Conservation (phyloP, 208 protist genomes). For the Leptomonas pyrrhocoris region DNA sequence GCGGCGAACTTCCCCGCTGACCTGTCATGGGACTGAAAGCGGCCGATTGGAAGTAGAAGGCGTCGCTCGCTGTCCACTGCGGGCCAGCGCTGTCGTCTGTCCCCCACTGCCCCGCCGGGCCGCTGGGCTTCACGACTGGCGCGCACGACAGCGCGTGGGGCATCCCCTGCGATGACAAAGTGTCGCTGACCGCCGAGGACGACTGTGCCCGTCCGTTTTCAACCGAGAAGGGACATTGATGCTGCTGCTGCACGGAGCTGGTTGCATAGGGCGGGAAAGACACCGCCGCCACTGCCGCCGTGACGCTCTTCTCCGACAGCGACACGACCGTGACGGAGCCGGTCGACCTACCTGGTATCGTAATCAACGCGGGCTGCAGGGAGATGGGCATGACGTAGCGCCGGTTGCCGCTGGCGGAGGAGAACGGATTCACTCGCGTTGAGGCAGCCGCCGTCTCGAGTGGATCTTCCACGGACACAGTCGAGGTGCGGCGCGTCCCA, state of each 20-base stretch:
- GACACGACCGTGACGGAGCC: constrained; percentile 14
- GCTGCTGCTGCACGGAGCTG: background rate
- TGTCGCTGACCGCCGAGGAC: background rate
- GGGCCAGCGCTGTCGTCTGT: background rate
- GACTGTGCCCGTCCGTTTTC: background rate
- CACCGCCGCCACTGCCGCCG: background rate
- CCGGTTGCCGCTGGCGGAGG: background rate
- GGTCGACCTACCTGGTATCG: background rate
- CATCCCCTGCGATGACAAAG: background rate
- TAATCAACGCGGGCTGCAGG: constrained; percentile 10
- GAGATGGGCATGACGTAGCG: constrained; percentile 14
- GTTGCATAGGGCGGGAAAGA: background rate
- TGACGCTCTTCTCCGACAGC: background rate
- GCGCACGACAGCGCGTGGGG: constrained; percentile 3
- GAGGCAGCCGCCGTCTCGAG: background rate
- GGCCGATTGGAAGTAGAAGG: constrained; percentile 9
- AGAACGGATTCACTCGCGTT: background rate
- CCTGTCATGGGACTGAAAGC: constrained; percentile 17
- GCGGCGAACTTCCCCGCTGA: background rate
- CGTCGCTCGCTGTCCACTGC: constrained; percentile 18
- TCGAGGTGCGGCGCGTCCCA: constrained; percentile 4
- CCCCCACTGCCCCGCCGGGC: background rate
- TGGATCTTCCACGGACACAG: constrained; percentile 12
- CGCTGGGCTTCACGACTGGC: background rate
- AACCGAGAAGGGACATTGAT: background rate